Evolutionary conservation across 2,329 filamentous ascomycete species (phyloP).

Genomic region (Onygena corvina): DNA sequence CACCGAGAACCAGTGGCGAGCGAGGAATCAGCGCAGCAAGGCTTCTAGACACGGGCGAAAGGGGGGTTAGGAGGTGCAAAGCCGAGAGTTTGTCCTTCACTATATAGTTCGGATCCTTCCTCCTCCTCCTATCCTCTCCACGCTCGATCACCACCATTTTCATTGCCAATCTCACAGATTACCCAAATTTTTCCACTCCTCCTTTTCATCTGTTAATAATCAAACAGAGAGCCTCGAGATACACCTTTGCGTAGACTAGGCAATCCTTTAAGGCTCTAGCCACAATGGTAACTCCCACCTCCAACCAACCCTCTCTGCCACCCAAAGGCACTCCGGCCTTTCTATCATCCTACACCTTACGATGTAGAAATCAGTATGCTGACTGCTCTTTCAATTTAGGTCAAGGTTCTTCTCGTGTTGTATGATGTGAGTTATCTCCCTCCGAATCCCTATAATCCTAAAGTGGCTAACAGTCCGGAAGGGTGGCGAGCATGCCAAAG

Average conservation of each 20-base stretch:
- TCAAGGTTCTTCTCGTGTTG: conserved; percentile 87
- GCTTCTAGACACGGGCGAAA: no score
- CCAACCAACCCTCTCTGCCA: conserved; percentile 30
- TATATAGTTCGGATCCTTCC: no score
- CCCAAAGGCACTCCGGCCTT: no score
- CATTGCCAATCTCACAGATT: no score
- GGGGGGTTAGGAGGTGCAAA: conserved; percentile 1
- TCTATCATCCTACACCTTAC: conserved; percentile 32
- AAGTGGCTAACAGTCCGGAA: conserved; percentile 21
- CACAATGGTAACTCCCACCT: conserved; percentile 13
- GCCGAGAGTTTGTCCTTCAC: conserved; percentile 8
- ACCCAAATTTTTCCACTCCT: no score
- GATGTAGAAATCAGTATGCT: conserved; percentile 51
- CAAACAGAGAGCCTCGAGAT: no score
- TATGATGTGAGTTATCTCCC: conserved; percentile 59
- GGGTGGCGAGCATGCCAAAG: conserved; percentile 72
- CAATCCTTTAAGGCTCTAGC: background rate
- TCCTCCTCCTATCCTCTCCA: no score
- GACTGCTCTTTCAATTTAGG: conserved; percentile 62
- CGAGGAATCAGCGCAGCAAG: no score
- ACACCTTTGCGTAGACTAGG: no score
- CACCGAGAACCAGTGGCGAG: no score
- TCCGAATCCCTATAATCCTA: background rate
- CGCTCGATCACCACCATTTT: no score
- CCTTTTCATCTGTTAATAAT: no score